Evolutionary conservation across 225 moss, liverwort and hornwort genomes (phyloP), one percentile per base, ranked within the genome.

Genomic region (Bryoerythrophyllum caledonicum): DNA sequence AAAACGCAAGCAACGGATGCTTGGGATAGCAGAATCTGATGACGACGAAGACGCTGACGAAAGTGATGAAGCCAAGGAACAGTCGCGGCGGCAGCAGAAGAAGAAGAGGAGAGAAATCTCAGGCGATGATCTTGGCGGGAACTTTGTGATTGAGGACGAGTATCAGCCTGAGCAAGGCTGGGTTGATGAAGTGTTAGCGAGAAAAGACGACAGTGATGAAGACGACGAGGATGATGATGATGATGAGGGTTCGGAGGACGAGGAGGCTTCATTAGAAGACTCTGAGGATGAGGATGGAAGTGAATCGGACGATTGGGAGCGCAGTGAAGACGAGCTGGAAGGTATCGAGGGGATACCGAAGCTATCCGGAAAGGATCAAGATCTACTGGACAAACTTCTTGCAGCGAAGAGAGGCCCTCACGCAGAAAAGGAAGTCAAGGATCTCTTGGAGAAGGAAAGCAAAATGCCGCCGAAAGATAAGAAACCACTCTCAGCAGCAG

Each of bases 71-170:
- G 92, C 81, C 43, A 71, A 66, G 28, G 85, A 75, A 68, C 81
- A 83, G 10, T 63, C 63, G 6, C 88, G 55, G 51, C 74, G 82
- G 80, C 81, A 82, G 66, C 85, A 71, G 71, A 99, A 92, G 76
- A 93, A 82, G 60, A 94, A 88, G 77, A 86, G 74, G 53, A 81
- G 69, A 76, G 92, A 93, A 72, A 83, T 93, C 21, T 95, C 95
- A 68, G 99, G 99, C 48, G 99, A 99, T 86, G 99, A 93, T 82
- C 79, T 99, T 60, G 99, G 99, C 57, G 99, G 89, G 76, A 99
- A 99, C 78, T 99, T 99, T 76, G 78, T 88, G 35, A 35, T 99
- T 32, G 95, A 99, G 60, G 91, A 91, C 38, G 97, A 95, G 74
- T 86, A 90, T 74, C 74, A 92, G 65, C 48, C 48, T 49, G 88